phyloP scores from a whole-genome alignment of 352 stramenopile genomes.

The Phytopythium mirpurense region DNA sequence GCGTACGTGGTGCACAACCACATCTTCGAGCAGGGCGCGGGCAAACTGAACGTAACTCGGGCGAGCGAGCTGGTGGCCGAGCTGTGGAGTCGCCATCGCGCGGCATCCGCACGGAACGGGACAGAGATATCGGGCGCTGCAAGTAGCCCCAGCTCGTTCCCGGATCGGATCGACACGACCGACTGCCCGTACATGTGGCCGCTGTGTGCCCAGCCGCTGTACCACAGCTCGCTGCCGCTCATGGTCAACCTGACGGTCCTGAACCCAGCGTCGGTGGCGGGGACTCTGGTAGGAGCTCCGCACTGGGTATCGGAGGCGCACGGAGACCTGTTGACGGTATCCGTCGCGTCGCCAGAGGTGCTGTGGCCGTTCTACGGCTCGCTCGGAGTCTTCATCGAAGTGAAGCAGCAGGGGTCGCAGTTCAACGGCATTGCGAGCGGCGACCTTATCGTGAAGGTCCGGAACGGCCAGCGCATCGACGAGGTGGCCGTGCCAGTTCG shows the following conservation, averaged over 20 bases:
- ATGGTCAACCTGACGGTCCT: constrained; percentile 86
- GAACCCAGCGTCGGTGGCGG: constrained; percentile 50
- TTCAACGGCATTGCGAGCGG: constrained; percentile 40
- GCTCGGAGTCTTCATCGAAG: constrained; percentile 63
- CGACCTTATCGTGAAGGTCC: constrained; percentile 37
- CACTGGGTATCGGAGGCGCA: constrained; percentile 43
- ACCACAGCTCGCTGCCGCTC: constrained; percentile 59
- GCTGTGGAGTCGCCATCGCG: constrained; percentile 32
- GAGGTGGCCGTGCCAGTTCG: constrained; percentile 38
- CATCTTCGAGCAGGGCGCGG: constrained; percentile 83
- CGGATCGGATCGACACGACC: constrained; percentile 57
- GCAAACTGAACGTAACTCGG: constrained; percentile 59
- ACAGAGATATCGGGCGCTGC: constrained; percentile 9
- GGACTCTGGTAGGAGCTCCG: constrained; percentile 35
- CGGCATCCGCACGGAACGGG: constrained; percentile 8
- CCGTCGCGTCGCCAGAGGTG: constrained; percentile 36
- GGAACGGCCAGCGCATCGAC: constrained; percentile 30
- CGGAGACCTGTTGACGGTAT: constrained; percentile 46
- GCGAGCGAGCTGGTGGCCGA: constrained; percentile 41
- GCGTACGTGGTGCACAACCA: constrained; percentile 58
- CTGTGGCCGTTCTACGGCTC: constrained; percentile 71
- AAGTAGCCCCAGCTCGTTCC: constrained; percentile 45
- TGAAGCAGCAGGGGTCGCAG: constrained; percentile 33
- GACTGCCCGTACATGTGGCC: constrained; percentile 88
- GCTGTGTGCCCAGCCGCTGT: constrained; percentile 76